A percentile compares a stretch with the other conserved stretches of the same genome.
phyloP scores from a whole-genome alignment of 176 grass and related monocot species.

The Aegilops speltoides region DNA sequence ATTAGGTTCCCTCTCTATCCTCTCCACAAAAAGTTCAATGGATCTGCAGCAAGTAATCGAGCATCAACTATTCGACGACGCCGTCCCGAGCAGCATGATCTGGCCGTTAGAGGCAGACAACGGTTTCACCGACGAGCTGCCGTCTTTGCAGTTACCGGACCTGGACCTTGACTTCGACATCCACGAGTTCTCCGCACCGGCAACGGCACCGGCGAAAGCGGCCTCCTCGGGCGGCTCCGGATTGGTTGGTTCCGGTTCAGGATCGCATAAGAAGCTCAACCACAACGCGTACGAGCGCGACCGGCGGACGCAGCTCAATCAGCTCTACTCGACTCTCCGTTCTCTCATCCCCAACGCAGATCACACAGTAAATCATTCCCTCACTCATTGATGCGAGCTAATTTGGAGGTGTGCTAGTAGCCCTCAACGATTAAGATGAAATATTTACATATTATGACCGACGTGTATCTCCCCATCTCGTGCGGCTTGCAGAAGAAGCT shows the following conservation, averaged over 20 bases:
- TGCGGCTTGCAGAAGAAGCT: conserved; percentile 63
- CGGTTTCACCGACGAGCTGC: conserved; percentile 38
- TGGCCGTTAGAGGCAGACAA: conserved; percentile 35
- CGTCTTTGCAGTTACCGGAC: conserved; percentile 29
- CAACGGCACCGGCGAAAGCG: neutral
- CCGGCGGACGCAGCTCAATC: conserved; percentile 84
- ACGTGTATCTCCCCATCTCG: neutral
- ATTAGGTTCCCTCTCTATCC: neutral
- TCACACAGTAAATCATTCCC: conserved; percentile 38
- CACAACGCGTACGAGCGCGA: conserved; percentile 95
- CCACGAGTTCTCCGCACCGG: conserved; percentile 31
- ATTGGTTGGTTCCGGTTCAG: neutral
- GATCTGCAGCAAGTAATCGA: conserved; percentile 17
- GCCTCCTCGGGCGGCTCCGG: conserved; percentile 31
- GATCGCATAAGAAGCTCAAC: conserved; percentile 52
- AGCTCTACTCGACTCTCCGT: conserved; percentile 71
- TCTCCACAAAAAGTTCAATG: neutral
- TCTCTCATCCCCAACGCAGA: conserved; percentile 63
- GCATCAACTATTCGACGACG: conserved; percentile 33
- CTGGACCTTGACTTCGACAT: conserved; percentile 27
- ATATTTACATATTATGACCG: neutral
- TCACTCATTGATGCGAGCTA: conserved; percentile 32
- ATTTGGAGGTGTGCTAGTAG: neutral
- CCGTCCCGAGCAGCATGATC: conserved; percentile 40
- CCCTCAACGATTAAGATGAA: conserved; percentile 8